Evolutionary conservation across 2,329 filamentous ascomycete species (phyloP), one percentile per base, ranked within the genome.

Genomic region (Pseudocercospora macadamiae): DNA sequence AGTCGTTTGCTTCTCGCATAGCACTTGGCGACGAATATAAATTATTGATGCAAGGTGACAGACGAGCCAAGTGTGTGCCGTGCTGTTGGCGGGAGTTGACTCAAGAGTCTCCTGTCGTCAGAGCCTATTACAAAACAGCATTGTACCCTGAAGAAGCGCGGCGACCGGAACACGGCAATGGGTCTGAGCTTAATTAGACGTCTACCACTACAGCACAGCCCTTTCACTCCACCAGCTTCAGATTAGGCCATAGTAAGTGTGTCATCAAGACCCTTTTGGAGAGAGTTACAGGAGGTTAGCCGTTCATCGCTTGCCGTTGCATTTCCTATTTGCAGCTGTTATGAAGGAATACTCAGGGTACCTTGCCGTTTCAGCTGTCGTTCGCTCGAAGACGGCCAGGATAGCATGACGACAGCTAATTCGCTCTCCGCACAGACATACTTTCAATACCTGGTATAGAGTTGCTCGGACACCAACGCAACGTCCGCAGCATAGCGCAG

Each of bases 341-440:
- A 26, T 47, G 26, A n/a, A 26, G 42, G 23, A 26, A 18, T 32
- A 34, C 16, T 28, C 26, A 19, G 26, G 28, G 26, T 49, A 30
- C 47, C 47, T 34, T 19, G 47, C 28, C 47, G 26, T 32, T 49
- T 49, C 47, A 49, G n/a, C 25, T 49, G 47, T 49, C 47, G 47
- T 49, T 49, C 16, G 47, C 14, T 18, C 26, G 47, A 9, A 9
- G 9, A 19, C 25, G 19, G 26, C 47, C 47, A 49, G 47, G 47
- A 32, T 49, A 49, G 47, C 26, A 49, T 8, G 47, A 16, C 47
- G 14, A 49, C 25, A 18, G 47, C 47, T 49, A 49, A 32, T 49
- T 49, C 47, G 47, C 28, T 34, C 47, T n/a, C 47, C n/a, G 16
- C 25, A 34, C 47, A 32, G 47, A 34, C 47, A 49, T 34, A 49